Evolutionary conservation across 2,329 filamentous ascomycete genomes (phyloP).

Genomic region (Coniella lustricola): DNA sequence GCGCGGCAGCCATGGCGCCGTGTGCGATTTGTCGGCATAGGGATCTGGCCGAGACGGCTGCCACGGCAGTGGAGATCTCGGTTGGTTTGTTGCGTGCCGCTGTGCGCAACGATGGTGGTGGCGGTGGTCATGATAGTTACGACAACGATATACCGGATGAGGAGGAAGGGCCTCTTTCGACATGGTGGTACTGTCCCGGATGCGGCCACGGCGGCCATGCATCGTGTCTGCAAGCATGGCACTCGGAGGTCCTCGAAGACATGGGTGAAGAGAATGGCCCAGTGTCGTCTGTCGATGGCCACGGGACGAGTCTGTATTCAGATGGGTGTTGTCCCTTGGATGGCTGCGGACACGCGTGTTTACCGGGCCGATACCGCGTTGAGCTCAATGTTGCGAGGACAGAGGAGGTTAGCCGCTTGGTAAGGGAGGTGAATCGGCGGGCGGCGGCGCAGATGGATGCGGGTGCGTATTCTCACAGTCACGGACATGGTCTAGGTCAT

Average conservation of each 20-base stretch:
- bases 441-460: conserved; percentile 11
- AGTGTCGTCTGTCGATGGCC: conserved; percentile 5
- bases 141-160: too few species aligned
- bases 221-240: conserved; percentile 54
- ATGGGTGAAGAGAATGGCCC: conserved; percentile 23
- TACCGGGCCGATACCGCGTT: conserved; percentile 49
- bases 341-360: conserved; percentile 57
- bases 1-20: conserved; percentile 42
- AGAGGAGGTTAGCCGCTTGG: conserved; percentile 45
- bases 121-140: too few species aligned
- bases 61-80: conserved; percentile 1
- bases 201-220: conserved; percentile 58
- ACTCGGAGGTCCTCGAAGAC: conserved; percentile 30
- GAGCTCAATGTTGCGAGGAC: conserved; percentile 37
- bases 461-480: conserved; percentile 16
- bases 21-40: conserved; percentile 55
- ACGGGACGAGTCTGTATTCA: conserved; percentile 23
- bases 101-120: too few species aligned
- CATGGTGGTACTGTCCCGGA: conserved; percentile 59
- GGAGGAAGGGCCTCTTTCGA: conserved; percentile 27
- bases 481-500: too few species aligned
- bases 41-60: conserved; percentile 34
- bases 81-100: not conserved
- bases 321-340: conserved; percentile 59
- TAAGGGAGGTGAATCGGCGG: conserved; percentile 30